These are phyloP conservation scores for Hypoxylon sp. DNA, from an alignment of 2,329 filamentous ascomycete genomes.

Conservation along the genomic window DNA sequence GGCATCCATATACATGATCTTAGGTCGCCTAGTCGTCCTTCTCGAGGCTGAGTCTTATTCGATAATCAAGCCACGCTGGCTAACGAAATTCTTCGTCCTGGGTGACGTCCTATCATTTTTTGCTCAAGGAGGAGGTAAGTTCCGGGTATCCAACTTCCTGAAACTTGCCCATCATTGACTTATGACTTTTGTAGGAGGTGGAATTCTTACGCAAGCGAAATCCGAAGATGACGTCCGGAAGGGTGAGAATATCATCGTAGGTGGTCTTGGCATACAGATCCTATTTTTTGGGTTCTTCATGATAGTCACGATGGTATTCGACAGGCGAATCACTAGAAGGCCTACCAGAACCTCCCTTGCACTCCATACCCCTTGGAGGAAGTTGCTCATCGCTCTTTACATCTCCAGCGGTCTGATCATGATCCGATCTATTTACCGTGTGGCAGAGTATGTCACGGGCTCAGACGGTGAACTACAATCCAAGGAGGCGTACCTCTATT, in stretches of 20 bases:
- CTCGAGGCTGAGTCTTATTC: slow-evolving; percentile 53
- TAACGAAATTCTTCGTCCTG: slow-evolving; percentile 60
- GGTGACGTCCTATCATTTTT: slow-evolving; percentile 59
- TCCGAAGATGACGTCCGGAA: slow-evolving; percentile 42
- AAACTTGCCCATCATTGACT: no score
- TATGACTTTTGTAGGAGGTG: slow-evolving; percentile 53
- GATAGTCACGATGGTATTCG: slow-evolving; percentile 55
- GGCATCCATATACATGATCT: slow-evolving; percentile 57
- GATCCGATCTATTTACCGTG: slow-evolving; percentile 56
- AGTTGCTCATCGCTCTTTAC: slow-evolving; percentile 28
- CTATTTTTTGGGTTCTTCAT: slow-evolving; percentile 60
- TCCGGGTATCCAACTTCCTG: no score
- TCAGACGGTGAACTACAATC: slow-evolving; percentile 53
- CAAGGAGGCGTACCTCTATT: slow-evolving; percentile 56
- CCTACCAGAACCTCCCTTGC: slow-evolving; percentile 43
- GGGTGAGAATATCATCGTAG: slow-evolving; percentile 55
- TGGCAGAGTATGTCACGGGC: slow-evolving; percentile 58
- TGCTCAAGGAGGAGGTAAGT: slow-evolving; percentile 54
- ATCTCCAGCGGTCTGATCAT: slow-evolving; percentile 52
- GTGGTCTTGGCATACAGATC: slow-evolving; percentile 59
- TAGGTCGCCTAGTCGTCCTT: slow-evolving; percentile 51
- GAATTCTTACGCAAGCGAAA: slow-evolving; percentile 49
- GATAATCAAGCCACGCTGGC: slow-evolving; percentile 52
- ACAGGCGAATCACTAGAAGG: slow-evolving; percentile 50
- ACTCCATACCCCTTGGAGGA: slow-evolving; percentile 30